Base-by-base conservation (phyloP, 164 flowering plant species). In the Stephania japonica region DNA sequence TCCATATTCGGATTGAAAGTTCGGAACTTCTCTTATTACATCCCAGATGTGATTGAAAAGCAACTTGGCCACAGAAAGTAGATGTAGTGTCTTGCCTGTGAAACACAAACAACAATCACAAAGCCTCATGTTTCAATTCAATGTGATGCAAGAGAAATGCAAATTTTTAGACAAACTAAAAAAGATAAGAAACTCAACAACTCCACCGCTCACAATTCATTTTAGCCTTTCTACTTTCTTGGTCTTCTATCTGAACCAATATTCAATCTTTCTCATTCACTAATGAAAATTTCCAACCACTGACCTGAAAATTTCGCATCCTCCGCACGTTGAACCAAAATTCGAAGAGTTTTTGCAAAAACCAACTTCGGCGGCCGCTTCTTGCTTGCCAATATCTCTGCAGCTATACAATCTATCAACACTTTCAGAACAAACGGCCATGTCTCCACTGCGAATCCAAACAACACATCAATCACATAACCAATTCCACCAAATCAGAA, bases 1-100 rank as follows among this genome's bases (percentile, higher is more conserved):
- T 73, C 94, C 91, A 78, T 96, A 96, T 74, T 96, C 99, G 25
- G 90, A 85, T 66, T 90, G 98, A 73, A 92, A 93, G 86, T 83
- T 86, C 44, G 91, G 88, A 27, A 83, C 89, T 72, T 85, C 97
- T 78, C 83, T 86, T 59, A 90, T 64, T 68, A 89, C 88, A 73
- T 96, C 97, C 81, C 78, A 87, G 18, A 93, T 78, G 73, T 96
- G 99, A 81, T 68, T 83, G 75, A 87, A 92, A 62, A 96, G 88
- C 10, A 77, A 64, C 76, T 88, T 92, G 23, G 81, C 91, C 76
- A 86, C 94, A 53, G 94, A 72, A 61, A 89, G 68, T 41, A 96
- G 80, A 70, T 78, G 87, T 47, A 82, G 71, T 67, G 32, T 61
- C 75, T 74, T 85, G 26, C 94, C 98, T 93, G 87, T 67, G 68